Conservation (phyloP, 73 alveolate genomes). For the Stentor coeruleus region DNA sequence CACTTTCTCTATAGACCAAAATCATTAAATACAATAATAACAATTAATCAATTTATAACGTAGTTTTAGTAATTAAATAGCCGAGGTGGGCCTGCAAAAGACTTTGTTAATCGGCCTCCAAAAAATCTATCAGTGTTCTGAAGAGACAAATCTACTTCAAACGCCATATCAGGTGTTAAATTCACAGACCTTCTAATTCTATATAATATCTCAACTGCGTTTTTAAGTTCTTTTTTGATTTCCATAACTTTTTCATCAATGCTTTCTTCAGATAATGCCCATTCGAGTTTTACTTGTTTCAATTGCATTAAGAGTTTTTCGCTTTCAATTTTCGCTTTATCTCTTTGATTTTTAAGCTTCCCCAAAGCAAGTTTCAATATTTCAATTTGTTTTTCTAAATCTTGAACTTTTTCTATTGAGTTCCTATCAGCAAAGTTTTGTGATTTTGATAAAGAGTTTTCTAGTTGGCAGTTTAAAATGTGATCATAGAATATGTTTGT, state of each 20-base stretch:
- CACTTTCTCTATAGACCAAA: neutral
- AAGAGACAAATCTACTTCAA: slow-evolving; percentile 1
- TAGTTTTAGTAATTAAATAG: too few species aligned
- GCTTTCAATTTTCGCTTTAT: neutral
- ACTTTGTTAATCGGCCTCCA: slow-evolving; percentile 5
- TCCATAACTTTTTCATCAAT: neutral
- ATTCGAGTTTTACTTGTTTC: neutral
- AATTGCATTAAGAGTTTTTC: neutral
- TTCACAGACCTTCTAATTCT: neutral
- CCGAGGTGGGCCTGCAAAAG: too few species aligned
- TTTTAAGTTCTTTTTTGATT: neutral
- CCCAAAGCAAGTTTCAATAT: neutral
- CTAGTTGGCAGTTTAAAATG: neutral
- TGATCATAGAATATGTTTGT: slow-evolving; percentile 12
- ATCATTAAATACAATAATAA: neutral
- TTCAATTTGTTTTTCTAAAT: slow-evolving; percentile 6
- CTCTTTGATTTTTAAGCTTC: slow-evolving; percentile 7
- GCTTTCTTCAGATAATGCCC: slow-evolving; percentile 15
- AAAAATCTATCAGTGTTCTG: neutral
- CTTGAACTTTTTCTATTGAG: slow-evolving; percentile 3
- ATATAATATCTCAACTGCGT: neutral
- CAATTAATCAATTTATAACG: neutral
- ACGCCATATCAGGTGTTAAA: neutral
- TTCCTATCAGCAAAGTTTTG: neutral
- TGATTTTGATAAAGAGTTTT: neutral